Evolutionary conservation across 169 alveolate genomes (phyloP).

Genomic region (Eimeria maxima): DNA sequence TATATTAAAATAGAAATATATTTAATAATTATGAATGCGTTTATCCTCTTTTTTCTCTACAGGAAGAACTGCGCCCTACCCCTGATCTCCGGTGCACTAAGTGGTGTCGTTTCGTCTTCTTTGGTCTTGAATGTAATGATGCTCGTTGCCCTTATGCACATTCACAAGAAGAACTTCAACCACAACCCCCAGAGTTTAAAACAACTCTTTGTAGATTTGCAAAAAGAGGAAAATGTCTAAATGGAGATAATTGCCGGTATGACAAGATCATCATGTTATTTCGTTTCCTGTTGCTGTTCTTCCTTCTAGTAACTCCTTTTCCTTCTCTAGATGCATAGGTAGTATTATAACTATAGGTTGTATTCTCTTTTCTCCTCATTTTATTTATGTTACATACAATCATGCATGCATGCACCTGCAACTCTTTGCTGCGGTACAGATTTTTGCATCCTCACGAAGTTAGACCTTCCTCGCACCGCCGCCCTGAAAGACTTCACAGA

Average conservation of each 20-base stretch:
- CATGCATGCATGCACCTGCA: neutral
- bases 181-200: neutral
- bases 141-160: slow-evolving; percentile 53
- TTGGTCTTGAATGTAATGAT: slow-evolving; percentile 30
- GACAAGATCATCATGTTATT: neutral
- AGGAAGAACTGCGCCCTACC: slow-evolving; percentile 34
- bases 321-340: too few species aligned
- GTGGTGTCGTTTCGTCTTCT: slow-evolving; percentile 52
- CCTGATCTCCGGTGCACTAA: slow-evolving; percentile 32
- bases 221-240: neutral
- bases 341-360: too few species aligned
- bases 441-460: slow-evolving; percentile 12
- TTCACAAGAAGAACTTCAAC: neutral
- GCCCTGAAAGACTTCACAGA: neutral
- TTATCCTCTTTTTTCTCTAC: neutral
- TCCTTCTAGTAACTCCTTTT: too few species aligned
- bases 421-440: neutral
- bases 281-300: too few species aligned
- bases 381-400: neutral
- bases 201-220: neutral
- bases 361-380: neutral
- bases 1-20: too few species aligned
- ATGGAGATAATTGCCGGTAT: slow-evolving; percentile 30
- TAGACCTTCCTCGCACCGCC: neutral
- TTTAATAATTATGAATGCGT: too few species aligned